These are phyloP conservation scores for Penicillium janthinellum DNA, from an alignment of 2,329 filamentous ascomycete species.

Conservation along the genomic window DNA sequence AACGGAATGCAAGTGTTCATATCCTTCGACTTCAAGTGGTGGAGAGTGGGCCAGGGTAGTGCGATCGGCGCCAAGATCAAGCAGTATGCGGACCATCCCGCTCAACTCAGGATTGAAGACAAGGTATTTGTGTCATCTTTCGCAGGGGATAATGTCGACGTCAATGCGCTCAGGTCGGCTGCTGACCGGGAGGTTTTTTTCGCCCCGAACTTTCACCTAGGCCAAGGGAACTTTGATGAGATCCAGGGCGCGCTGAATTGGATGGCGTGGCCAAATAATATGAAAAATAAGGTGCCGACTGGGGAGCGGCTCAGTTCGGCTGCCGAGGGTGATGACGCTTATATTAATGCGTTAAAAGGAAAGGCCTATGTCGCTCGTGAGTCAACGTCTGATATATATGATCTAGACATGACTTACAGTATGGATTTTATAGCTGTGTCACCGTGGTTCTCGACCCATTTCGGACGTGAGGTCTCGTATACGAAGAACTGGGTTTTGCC, in stretches of 20 bases:
- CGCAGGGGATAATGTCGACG: slow-evolving; percentile 51
- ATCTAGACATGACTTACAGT: neutral
- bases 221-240: slow-evolving; percentile 38
- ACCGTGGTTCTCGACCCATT: slow-evolving; percentile 57
- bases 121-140: slow-evolving; percentile 60
- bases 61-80: slow-evolving; percentile 51
- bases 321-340: slow-evolving; percentile 40
- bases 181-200: slow-evolving; percentile 52
- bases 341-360: slow-evolving; percentile 33
- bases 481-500: slow-evolving; percentile 57
- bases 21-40: slow-evolving; percentile 61
- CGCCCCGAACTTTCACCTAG: slow-evolving; percentile 54
- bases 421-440: slow-evolving; percentile 38
- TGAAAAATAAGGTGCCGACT: slow-evolving; percentile 54
- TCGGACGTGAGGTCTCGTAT: slow-evolving; percentile 48
- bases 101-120: slow-evolving; percentile 53
- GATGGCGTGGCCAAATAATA: slow-evolving; percentile 49
- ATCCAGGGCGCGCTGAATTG: slow-evolving; percentile 50
- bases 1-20: slow-evolving; percentile 57
- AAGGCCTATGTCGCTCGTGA: slow-evolving; percentile 55
- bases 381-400: slow-evolving; percentile 14
- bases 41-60: slow-evolving; percentile 38
- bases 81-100: slow-evolving; percentile 25
- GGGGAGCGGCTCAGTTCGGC: slow-evolving; percentile 45
- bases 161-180: slow-evolving; percentile 44